phyloP scores from a whole-genome alignment of 2,329 filamentous ascomycete species.

The Ophiostoma pallidulum region DNA sequence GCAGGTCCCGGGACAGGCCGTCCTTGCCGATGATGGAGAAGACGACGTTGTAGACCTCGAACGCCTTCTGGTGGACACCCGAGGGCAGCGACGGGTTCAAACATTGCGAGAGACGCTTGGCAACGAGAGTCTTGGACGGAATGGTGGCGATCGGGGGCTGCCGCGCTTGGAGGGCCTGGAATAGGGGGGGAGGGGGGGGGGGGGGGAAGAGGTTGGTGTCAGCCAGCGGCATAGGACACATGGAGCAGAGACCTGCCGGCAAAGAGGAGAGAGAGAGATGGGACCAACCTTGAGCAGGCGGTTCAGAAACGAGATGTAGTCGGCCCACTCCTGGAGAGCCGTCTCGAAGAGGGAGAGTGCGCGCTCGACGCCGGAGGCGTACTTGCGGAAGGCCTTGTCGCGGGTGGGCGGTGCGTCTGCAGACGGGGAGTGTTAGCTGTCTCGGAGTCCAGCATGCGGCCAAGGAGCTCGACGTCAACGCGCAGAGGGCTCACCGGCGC shows the following conservation, averaged over 20 bases:
- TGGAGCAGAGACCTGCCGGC: not conserved
- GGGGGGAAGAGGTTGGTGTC: no score
- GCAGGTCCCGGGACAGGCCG: conserved; percentile 69
- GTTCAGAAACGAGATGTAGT: conserved; percentile 96
- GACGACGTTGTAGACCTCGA: conserved; percentile 87
- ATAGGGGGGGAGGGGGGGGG: no score
- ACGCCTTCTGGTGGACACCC: conserved; percentile 91
- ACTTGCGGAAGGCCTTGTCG: conserved; percentile 71
- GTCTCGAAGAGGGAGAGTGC: conserved; percentile 86
- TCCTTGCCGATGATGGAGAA: conserved; percentile 79
- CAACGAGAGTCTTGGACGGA: conserved; percentile 72
- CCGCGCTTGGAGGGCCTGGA: conserved; percentile 79
- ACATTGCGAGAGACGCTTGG: conserved; percentile 89
- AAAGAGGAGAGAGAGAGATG: not conserved
- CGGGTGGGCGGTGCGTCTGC: conserved; percentile 47
- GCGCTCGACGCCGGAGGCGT: conserved; percentile 79
- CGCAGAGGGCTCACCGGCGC: conserved; percentile 50
- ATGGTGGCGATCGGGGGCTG: conserved; percentile 62
- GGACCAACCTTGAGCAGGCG: conserved; percentile 70
- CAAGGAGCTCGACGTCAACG: not conserved
- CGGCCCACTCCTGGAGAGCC: conserved; percentile 93
- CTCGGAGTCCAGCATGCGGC: not conserved
- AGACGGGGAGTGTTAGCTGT: not conserved
- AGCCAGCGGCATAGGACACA: no score
- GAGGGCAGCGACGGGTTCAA: conserved; percentile 88